phyloP scores from a whole-genome alignment of 73 alveolate species.

The Symbiodinium pilosum region DNA sequence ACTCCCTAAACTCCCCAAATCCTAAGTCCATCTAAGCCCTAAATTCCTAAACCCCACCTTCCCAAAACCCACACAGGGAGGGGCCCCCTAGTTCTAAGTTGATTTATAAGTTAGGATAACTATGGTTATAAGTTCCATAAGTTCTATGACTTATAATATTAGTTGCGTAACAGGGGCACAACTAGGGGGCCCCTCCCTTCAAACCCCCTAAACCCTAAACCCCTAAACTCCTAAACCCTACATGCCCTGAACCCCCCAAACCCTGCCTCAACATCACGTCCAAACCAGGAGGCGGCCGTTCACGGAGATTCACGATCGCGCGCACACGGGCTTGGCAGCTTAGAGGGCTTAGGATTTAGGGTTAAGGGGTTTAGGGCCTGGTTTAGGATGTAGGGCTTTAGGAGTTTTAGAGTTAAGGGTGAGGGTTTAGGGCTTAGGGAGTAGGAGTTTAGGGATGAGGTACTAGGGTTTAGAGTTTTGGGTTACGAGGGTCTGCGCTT shows the following conservation, averaged over 20 bases:
- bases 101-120: no score
- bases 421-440: not conserved
- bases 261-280: conserved; percentile 44
- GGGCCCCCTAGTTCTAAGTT: no score
- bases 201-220: not conserved
- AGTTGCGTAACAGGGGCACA: no score
- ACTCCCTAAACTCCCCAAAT: no score
- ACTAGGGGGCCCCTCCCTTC: no score
- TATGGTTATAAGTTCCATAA: no score
- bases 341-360: not conserved
- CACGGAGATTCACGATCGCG: conserved; percentile 81
- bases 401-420: not conserved
- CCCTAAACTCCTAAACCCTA: not conserved
- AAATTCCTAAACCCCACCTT: no score
- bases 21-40: no score
- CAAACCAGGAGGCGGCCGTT: conserved; percentile 88
- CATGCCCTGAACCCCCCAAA: not conserved
- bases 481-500: not conserved
- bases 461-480: not conserved
- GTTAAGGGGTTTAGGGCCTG: not conserved
- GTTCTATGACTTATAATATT: no score
- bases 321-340: conserved; percentile 50
- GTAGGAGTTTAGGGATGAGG: not conserved
- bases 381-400: not conserved
- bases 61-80: no score